These are phyloP conservation scores for Podochytrium sp. DNA, from an alignment of 192 early-diverging fungal genomes.

Conservation along the genomic window DNA sequence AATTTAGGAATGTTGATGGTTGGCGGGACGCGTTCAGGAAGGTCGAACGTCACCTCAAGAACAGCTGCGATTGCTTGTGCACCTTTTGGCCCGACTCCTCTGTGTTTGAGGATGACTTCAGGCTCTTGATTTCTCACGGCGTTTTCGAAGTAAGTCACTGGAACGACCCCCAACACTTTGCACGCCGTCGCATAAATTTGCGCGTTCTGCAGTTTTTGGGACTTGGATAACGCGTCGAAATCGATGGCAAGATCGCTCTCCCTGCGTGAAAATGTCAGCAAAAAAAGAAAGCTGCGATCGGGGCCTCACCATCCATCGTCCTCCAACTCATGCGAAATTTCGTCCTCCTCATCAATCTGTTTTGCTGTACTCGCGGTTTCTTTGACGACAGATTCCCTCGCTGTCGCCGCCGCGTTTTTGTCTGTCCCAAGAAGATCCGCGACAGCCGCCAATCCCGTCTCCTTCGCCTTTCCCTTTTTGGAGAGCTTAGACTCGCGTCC, in stretches of 20 bases:
- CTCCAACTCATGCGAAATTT: neutral
- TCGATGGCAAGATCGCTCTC: neutral
- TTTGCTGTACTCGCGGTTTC: neutral
- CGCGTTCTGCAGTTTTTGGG: slow-evolving; percentile 33
- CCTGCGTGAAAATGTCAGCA: neutral
- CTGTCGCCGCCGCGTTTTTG: neutral
- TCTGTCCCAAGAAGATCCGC: too few relatives aligned
- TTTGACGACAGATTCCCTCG: neutral
- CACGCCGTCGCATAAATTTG: slow-evolving; percentile 51
- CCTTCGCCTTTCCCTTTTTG: neutral
- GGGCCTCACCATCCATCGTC: slow-evolving; percentile 22
- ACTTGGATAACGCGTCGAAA: slow-evolving; percentile 22
- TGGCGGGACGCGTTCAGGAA: too few relatives aligned
- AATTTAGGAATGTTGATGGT: neutral
- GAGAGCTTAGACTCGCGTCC: too few relatives aligned
- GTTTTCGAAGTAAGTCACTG: slow-evolving; percentile 43
- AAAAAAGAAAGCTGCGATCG: neutral
- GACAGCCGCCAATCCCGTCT: neutral
- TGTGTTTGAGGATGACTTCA: slow-evolving; percentile 50
- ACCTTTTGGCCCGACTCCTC: slow-evolving; percentile 52
- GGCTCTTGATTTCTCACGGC: slow-evolving; percentile 1
- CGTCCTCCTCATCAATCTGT: neutral
- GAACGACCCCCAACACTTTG: slow-evolving; percentile 50
- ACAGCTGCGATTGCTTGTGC: slow-evolving; percentile 55
- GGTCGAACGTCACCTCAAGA: slow-evolving; percentile 51